A percentile compares a stretch with the other conserved stretches of the same genome.
These are phyloP conservation scores for Draba incana DNA, from an alignment of 345 rosid species.

Conservation along the genomic window DNA sequence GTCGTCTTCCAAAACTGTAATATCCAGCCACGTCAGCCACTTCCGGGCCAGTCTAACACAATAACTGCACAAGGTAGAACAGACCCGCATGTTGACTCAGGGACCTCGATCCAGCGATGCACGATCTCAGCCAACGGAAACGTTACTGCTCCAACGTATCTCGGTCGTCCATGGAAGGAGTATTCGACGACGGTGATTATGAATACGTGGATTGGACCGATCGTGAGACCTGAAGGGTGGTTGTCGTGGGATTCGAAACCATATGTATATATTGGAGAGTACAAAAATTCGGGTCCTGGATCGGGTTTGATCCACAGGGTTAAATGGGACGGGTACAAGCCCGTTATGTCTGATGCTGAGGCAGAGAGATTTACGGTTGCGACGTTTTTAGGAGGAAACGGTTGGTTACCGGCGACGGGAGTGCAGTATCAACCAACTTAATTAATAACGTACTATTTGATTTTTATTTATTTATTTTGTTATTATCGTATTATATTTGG, in stretches of 20 bases:
- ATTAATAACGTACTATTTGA: background rate
- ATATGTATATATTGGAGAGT: constrained; percentile 66
- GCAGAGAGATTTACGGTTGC: constrained; percentile 63
- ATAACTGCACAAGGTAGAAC: constrained; percentile 88
- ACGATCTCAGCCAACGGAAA: constrained; percentile 35
- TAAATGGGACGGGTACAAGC: constrained; percentile 63
- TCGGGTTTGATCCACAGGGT: constrained; percentile 50
- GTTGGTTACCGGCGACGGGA: constrained; percentile 53
- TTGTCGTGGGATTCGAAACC: constrained; percentile 49
- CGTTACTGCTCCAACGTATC: constrained; percentile 60
- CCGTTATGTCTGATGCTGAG: constrained; percentile 47
- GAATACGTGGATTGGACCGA: constrained; percentile 59
- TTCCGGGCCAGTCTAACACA: constrained; percentile 66
- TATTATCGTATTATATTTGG: background rate
- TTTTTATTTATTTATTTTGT: background rate
- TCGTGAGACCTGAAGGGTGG: constrained; percentile 66
- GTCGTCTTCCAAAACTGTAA: constrained; percentile 71
- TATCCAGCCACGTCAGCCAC: constrained; percentile 72
- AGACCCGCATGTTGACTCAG: constrained; percentile 66
- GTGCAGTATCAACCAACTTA: constrained; percentile 42
- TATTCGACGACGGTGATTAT: constrained; percentile 74
- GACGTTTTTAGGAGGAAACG: constrained; percentile 52
- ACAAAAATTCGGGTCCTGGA: constrained; percentile 65
- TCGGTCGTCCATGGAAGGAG: constrained; percentile 86
- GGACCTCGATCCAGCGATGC: constrained; percentile 70